These are phyloP conservation scores for Fraxinus xanthoxyloides DNA, from an alignment of 305 asterid species.

Conservation along the genomic window DNA sequence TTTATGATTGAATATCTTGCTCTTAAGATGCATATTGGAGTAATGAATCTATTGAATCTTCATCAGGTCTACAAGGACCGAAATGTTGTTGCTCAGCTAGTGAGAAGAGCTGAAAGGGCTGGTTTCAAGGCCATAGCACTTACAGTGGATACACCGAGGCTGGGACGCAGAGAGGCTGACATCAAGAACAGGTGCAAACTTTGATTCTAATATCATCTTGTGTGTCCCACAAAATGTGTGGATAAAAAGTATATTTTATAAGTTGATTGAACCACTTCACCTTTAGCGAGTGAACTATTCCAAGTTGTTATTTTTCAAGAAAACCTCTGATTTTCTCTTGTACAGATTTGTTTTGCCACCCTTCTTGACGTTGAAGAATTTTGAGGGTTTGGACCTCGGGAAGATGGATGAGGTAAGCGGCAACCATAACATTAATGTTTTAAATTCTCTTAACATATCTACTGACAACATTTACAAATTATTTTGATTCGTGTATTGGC, in stretches of 20 bases:
- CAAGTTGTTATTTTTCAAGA: neutral
- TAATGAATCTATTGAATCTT: slow-evolving; percentile 9
- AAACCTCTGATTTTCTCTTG: slow-evolving; percentile 11
- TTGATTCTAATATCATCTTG: neutral
- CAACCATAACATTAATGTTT: neutral
- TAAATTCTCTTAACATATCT: neutral
- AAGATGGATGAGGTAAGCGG: slow-evolving; percentile 69
- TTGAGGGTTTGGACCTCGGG: slow-evolving; percentile 87
- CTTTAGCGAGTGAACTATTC: neutral
- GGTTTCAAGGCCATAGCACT: slow-evolving; percentile 98
- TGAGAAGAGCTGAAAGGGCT: slow-evolving; percentile 91
- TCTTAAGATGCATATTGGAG: neutral
- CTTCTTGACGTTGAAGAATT: slow-evolving; percentile 68
- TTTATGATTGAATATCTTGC: neutral
- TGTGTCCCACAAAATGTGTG: neutral
- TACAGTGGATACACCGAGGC: slow-evolving; percentile 85
- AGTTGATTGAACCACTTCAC: neutral
- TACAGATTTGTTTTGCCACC: slow-evolving; percentile 81
- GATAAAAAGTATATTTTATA: neutral
- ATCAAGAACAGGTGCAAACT: slow-evolving; percentile 72
- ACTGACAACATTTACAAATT: neutral
- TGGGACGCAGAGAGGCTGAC: slow-evolving; percentile 92
- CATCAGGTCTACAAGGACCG: slow-evolving; percentile 86
- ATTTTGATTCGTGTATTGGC: slow-evolving; percentile 17
- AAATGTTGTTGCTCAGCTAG: slow-evolving; percentile 88